Conservation (phyloP, 2,329 filamentous ascomycete species). For the Penicillium occitanis region DNA sequence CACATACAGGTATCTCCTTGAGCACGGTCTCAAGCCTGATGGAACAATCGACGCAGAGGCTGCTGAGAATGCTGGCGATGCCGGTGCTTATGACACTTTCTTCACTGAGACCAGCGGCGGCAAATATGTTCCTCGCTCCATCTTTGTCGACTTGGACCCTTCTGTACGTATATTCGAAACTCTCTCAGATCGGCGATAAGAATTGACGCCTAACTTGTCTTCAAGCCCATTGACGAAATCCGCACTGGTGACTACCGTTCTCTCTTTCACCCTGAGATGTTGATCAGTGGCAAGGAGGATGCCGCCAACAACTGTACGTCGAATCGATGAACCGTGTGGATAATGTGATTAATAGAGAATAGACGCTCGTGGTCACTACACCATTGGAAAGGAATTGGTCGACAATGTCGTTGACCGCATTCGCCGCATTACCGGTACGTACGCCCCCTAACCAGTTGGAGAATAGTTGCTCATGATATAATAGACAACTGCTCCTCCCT, state of each 20-base stretch:
- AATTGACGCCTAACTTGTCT: conserved; percentile 20
- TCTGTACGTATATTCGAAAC: conserved; percentile 46
- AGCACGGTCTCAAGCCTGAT: conserved; percentile 63
- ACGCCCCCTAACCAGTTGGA: background rate
- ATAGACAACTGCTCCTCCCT: conserved; percentile 65
- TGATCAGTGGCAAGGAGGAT: conserved; percentile 69
- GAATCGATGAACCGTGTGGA: background rate
- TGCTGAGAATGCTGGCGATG: conserved; percentile 50
- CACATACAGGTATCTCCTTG: conserved; percentile 59
- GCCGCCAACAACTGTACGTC: conserved; percentile 64
- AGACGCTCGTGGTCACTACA: conserved; percentile 69
- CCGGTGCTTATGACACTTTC: conserved; percentile 64
- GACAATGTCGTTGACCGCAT: conserved; percentile 65
- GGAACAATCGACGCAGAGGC: conserved; percentile 59
- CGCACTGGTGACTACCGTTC: conserved; percentile 62
- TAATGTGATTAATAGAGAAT: conserved; percentile 23
- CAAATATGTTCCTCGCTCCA: conserved; percentile 68
- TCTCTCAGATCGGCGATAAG: background rate
- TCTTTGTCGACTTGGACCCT: conserved; percentile 67
- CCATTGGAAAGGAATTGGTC: conserved; percentile 66
- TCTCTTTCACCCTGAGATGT: conserved; percentile 65
- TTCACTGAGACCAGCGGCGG: conserved; percentile 64
- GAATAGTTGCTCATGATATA: background rate
- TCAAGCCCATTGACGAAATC: conserved; percentile 64
- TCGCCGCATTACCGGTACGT: conserved; percentile 61